These are phyloP conservation scores for Bacidia gigantensis DNA, from an alignment of 495 filamentous ascomycete genomes.

Conservation along the genomic window DNA sequence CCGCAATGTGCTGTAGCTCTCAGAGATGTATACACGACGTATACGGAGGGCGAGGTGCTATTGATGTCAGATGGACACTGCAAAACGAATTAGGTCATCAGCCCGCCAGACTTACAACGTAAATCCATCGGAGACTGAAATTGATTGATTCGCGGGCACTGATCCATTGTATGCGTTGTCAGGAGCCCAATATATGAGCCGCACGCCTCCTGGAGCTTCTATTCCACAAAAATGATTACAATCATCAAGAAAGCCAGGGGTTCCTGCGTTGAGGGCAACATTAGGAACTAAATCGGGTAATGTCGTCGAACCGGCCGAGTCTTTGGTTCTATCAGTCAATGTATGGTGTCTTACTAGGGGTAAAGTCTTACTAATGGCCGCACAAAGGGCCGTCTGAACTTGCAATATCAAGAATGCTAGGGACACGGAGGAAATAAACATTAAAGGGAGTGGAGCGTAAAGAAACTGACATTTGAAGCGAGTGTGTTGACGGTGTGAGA, in stretches of 20 bases:
- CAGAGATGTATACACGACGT: constrained; percentile 11
- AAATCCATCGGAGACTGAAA: constrained; percentile 10
- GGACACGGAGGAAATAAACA: too few relatives aligned
- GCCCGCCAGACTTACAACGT: constrained; percentile 6
- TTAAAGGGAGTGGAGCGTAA: too few relatives aligned
- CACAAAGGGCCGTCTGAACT: too few relatives aligned
- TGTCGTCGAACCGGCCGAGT: too few relatives aligned
- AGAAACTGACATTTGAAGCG: too few relatives aligned
- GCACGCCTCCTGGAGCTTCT: constrained; percentile 10
- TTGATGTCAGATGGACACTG: neutral
- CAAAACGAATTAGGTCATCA: neutral
- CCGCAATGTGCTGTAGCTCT: constrained; percentile 6
- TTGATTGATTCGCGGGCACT: constrained; percentile 1
- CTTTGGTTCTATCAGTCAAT: too few relatives aligned
- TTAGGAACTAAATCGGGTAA: neutral
- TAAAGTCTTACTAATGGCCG: too few relatives aligned
- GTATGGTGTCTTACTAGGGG: too few relatives aligned
- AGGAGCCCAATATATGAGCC: constrained; percentile 8
- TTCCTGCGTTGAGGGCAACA: neutral
- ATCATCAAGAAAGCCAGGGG: neutral
- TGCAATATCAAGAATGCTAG: too few relatives aligned
- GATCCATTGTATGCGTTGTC: constrained; percentile 8
- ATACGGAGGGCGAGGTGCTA: constrained; percentile 14
- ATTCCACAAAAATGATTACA: constrained; percentile 3
- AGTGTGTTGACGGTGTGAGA: too few relatives aligned